phyloP scores from a whole-genome alignment of 2,329 filamentous ascomycete species.

The Lasiodiplodia hormozganensis region DNA sequence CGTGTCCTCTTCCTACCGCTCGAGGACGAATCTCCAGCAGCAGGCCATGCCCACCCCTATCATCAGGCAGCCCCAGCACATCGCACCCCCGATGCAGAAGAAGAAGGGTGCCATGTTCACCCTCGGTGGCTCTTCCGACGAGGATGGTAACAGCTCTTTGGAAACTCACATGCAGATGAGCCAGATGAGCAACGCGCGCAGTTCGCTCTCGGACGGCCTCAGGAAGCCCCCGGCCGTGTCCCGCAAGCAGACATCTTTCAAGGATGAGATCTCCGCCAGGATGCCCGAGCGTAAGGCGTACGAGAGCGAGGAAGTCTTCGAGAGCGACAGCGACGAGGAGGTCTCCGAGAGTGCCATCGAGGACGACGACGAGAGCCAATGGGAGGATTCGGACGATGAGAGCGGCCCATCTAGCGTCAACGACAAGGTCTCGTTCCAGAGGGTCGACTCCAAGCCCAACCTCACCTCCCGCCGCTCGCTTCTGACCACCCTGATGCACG shows the following conservation, averaged over 20 bases:
- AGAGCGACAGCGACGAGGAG: conserved; percentile 62
- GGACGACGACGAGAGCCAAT: conserved; percentile 63
- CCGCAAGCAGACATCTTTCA: conserved; percentile 85
- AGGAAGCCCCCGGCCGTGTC: conserved; percentile 49
- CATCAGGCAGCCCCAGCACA: conserved; percentile 56
- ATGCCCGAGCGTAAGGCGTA: conserved; percentile 63
- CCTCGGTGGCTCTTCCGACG: conserved; percentile 81
- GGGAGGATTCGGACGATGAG: conserved; percentile 72
- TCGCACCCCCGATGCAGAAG: conserved; percentile 54
- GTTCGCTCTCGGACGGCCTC: conserved; percentile 62
- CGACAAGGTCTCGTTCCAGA: conserved; percentile 81
- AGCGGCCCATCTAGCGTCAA: conserved; percentile 84
- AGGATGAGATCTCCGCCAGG: conserved; percentile 74
- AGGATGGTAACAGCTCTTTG: conserved; percentile 81
- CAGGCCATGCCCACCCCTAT: conserved; percentile 63
- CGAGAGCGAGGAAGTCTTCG: conserved; percentile 65
- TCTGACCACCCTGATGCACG: conserved; percentile 86
- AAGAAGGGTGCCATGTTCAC: conserved; percentile 75
- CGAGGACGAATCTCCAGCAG: conserved; percentile 61
- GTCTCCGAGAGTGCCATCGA: conserved; percentile 61
- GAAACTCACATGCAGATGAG: conserved; percentile 68
- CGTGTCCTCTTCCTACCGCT: conserved; percentile 72
- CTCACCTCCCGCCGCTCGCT: conserved; percentile 86
- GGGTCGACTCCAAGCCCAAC: conserved; percentile 87
- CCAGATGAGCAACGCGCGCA: conserved; percentile 61